Evolutionary conservation across 495 filamentous ascomycete species (phyloP).

Genomic region (Podospora tetraspora): DNA sequence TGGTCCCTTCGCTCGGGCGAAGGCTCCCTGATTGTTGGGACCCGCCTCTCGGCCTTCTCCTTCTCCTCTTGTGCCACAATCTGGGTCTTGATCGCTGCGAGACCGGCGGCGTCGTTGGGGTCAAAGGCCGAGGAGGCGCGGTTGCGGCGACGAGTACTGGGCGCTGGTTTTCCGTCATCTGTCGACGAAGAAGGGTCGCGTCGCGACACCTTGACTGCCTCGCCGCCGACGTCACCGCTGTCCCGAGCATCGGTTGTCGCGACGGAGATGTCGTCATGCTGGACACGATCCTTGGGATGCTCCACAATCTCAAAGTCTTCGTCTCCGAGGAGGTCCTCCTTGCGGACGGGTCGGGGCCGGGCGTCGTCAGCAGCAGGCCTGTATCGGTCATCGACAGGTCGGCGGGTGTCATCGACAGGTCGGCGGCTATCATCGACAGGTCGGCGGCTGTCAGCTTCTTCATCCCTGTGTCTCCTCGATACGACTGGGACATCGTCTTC

Average conservation of each 20-base stretch:
- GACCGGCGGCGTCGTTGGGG: slow-evolving; percentile 44
- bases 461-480: slow-evolving; percentile 21
- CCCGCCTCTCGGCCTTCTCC: slow-evolving; percentile 22
- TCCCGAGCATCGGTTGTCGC: slow-evolving; percentile 21
- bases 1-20: slow-evolving; percentile 24
- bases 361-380: slow-evolving; percentile 22
- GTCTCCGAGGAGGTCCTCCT: slow-evolving; percentile 30
- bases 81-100: slow-evolving; percentile 46
- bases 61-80: slow-evolving; percentile 34
- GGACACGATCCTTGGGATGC: slow-evolving; percentile 31
- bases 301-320: slow-evolving; percentile 36
- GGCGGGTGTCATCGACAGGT: slow-evolving; percentile 8
- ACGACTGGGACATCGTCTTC: neutral
- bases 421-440: slow-evolving; percentile 1
- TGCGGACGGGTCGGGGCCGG: slow-evolving; percentile 17
- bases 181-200: slow-evolving; percentile 20
- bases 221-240: slow-evolving; percentile 21
- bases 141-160: slow-evolving; percentile 29
- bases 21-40: slow-evolving; percentile 23
- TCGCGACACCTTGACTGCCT: slow-evolving; percentile 10
- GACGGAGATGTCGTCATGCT: slow-evolving; percentile 14
- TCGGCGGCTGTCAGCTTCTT: neutral
- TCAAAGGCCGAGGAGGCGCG: slow-evolving; percentile 41
- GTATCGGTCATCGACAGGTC: slow-evolving; percentile 9
- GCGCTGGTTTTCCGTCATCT: slow-evolving; percentile 24